Conservation (phyloP, 2,329 filamentous ascomycete species). For the Aspergillus neoniger region DNA sequence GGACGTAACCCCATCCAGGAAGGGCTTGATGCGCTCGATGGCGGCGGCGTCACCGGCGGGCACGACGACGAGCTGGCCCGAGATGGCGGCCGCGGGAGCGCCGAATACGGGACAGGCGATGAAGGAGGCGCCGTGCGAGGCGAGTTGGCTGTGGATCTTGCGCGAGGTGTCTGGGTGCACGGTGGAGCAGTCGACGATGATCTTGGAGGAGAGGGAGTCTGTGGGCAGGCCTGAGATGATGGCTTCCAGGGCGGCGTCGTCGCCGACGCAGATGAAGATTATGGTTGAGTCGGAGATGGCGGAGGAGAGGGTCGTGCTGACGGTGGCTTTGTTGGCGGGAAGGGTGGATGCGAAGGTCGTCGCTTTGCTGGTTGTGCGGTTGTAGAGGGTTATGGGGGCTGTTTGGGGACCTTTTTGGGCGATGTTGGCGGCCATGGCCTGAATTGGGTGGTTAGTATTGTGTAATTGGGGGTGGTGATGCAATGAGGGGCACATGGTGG, state of each 20-base stretch:
- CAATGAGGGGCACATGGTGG: neutral
- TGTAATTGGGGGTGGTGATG: neutral
- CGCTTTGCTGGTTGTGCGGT: slow-evolving; percentile 70
- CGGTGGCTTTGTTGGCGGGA: slow-evolving; percentile 62
- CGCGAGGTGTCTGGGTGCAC: slow-evolving; percentile 81
- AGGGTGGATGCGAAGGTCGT: slow-evolving; percentile 64
- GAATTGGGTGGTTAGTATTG: neutral
- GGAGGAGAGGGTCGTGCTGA: slow-evolving; percentile 64
- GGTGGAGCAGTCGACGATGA: slow-evolving; percentile 86
- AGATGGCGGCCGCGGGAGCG: slow-evolving; percentile 51
- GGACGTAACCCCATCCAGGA: slow-evolving; percentile 71
- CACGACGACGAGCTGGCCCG: slow-evolving; percentile 71
- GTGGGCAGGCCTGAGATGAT: slow-evolving; percentile 57
- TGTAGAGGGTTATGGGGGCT: slow-evolving; percentile 74
- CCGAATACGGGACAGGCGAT: slow-evolving; percentile 65
- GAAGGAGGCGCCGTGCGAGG: slow-evolving; percentile 67
- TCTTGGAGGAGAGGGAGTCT: slow-evolving; percentile 64
- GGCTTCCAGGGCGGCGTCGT: slow-evolving; percentile 71
- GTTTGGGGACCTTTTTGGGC: slow-evolving; percentile 72
- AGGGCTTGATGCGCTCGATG: slow-evolving; percentile 67
- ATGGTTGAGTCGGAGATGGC: slow-evolving; percentile 71
- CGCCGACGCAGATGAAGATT: slow-evolving; percentile 77
- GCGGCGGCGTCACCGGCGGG: slow-evolving; percentile 65
- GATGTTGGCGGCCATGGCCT: slow-evolving; percentile 65
- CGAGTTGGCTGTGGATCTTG: slow-evolving; percentile 59